A percentile compares a stretch with the other conserved stretches of the same genome.
Evolutionary conservation across 2,329 filamentous ascomycete genomes (phyloP).

Genomic region (Stachybotrys chlorohalonatus): DNA sequence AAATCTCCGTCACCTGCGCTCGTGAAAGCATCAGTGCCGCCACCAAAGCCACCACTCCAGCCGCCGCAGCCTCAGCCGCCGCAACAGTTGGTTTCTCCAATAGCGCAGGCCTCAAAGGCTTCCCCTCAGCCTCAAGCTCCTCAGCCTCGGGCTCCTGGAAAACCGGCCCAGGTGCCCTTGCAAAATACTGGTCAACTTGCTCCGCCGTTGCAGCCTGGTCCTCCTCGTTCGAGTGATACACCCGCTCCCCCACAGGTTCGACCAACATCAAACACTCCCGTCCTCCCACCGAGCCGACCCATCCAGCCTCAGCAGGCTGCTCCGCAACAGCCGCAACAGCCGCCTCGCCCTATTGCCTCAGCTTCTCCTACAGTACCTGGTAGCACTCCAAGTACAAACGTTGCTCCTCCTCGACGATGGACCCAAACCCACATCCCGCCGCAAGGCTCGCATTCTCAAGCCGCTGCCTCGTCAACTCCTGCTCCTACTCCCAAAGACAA

Average conservation of each 20-base stretch:
- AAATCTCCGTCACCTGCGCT: constrained; percentile 5
- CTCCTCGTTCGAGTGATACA: constrained; percentile 14
- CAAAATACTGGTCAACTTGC: constrained; percentile 25
- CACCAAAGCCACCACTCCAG: constrained; percentile 8
- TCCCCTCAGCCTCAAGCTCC: constrained; percentile 8
- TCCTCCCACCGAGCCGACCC: constrained; percentile 23
- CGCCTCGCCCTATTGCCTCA: constrained; percentile 16
- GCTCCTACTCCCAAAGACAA: constrained; percentile 18
- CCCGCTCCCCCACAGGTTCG: constrained; percentile 15
- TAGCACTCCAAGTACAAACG: constrained; percentile 9
- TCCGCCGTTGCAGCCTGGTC: constrained; percentile 24
- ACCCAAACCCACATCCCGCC: constrained; percentile 19
- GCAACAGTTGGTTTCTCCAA: constrained; percentile 2
- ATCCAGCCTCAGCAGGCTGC: constrained; percentile 18
- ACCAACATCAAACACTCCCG: constrained; percentile 21
- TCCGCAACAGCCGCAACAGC: constrained; percentile 7
- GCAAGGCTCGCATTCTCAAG: constrained; percentile 13
- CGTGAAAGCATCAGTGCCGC: constrained; percentile 5
- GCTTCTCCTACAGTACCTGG: constrained; percentile 18
- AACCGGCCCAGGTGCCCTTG: constrained; percentile 22
- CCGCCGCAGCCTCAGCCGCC: constrained; percentile 7
- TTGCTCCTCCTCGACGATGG: constrained; percentile 23
- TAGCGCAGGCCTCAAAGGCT: constrained; percentile 4
- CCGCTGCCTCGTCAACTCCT: constrained; percentile 14
- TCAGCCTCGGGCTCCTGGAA: constrained; percentile 11